phyloP scores from a whole-genome alignment of 129 eudicot genomes.

The Daucus carota region DNA sequence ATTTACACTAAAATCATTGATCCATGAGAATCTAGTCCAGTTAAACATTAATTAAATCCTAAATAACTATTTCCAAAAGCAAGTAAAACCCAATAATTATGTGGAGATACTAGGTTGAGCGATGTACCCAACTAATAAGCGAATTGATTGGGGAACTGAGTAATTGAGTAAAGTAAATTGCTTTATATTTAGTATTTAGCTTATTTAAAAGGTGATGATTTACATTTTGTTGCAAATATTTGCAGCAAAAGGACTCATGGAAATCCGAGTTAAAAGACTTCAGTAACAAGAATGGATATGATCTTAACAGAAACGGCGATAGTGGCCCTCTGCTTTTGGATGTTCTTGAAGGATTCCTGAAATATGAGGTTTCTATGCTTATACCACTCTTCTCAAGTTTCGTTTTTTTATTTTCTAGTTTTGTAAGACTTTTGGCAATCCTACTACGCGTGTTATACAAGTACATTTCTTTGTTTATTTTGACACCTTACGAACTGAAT shows the following conservation, averaged over 20 bases:
- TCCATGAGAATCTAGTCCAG: not conserved
- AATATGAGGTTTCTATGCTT: slow-evolving; percentile 57
- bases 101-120: not conserved
- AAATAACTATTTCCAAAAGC: not conserved
- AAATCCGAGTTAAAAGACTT: slow-evolving; percentile 89
- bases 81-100: not conserved
- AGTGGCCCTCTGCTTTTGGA: slow-evolving; percentile 90
- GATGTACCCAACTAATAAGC: not conserved
- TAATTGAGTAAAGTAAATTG: not conserved
- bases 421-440: not conserved
- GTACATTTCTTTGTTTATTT: not conserved
- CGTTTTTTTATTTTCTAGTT: not conserved
- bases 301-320: slow-evolving; percentile 83
- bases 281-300: slow-evolving; percentile 80
- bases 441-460: not conserved
- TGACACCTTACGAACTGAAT: not conserved
- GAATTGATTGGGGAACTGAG: not conserved
- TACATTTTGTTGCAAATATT: slow-evolving; percentile 3
- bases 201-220: no score
- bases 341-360: slow-evolving; percentile 96
- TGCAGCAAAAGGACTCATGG: slow-evolving; percentile 93
- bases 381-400: not conserved
- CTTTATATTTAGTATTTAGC: not conserved
- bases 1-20: not conserved
- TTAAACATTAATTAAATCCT: not conserved